Evolutionary conservation across 805 yeast species (phyloP).

Genomic region (Sugiyamaella valdiviana): DNA sequence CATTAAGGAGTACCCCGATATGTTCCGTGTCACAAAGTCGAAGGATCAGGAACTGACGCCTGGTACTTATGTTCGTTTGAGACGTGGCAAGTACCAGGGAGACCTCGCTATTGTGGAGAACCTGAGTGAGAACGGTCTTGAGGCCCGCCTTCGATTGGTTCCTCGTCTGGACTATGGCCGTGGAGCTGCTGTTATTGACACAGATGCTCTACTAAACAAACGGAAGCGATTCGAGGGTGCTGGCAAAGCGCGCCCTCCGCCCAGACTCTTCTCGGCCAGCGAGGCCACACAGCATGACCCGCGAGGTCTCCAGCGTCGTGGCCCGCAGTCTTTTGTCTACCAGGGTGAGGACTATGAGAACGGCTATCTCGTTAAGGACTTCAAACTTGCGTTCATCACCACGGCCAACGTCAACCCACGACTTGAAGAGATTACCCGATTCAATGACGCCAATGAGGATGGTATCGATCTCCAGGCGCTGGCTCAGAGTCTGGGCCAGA

Average conservation of each 20-base stretch:
- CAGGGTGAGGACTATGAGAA: conserved; percentile 83
- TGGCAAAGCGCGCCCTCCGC: conserved; percentile 69
- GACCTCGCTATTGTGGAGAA: conserved; percentile 92
- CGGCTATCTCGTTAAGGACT: conserved; percentile 82
- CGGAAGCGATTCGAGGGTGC: conserved; percentile 41
- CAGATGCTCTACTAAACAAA: conserved; percentile 36
- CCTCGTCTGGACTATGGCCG: conserved; percentile 92
- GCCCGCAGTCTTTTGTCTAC: conserved; percentile 57
- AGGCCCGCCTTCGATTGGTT: conserved; percentile 85
- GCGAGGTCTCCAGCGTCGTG: conserved; percentile 53
- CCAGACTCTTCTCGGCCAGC: conserved; percentile 77
- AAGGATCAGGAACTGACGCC: conserved; percentile 84
- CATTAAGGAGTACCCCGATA: conserved; percentile 88
- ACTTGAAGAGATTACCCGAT: conserved; percentile 79
- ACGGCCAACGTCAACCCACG: conserved; percentile 77
- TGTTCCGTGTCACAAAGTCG: conserved; percentile 82
- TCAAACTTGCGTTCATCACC: conserved; percentile 72
- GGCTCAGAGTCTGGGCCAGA: conserved; percentile 73
- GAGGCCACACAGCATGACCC: conserved; percentile 85
- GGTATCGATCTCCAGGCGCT: conserved; percentile 84
- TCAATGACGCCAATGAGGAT: conserved; percentile 69
- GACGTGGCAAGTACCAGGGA: conserved; percentile 85
- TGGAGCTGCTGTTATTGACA: conserved; percentile 23
- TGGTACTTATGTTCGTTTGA: conserved; percentile 86
- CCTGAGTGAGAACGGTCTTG: conserved; percentile 89